Evolutionary conservation across 2,329 filamentous ascomycete genomes (phyloP), one percentile per base, ranked within the genome.

Genomic region (Trichoderma simmonsii): DNA sequence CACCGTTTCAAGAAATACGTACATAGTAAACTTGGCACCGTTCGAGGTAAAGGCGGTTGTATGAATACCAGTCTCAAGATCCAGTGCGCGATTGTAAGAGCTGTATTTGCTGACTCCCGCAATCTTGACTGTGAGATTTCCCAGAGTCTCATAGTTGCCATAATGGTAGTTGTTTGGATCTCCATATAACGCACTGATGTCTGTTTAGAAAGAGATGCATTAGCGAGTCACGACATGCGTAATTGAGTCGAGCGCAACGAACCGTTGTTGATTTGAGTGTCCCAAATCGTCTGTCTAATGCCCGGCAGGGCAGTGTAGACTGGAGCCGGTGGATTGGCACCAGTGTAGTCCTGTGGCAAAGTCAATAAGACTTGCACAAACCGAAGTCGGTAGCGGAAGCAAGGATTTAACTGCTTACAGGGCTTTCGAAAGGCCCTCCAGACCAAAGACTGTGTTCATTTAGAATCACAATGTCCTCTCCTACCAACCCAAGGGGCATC

Each of bases 371-470:
- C 3, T 51, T 24, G 12, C 18, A 15, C n/a, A 14, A 26, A 36
- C 6, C 11, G 15, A 14, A 24, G 28, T 54, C 3, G 9, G 5
- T n/a, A 12, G 4, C 8, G 14, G 9, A 32, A 36, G 18, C 32
- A 21, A 30, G 9, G 32, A 8, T 39, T 8, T 3, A 21, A n/a
- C 21, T 21, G 28, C 71, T 34, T 72, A 75, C 73, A 12, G 54
- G 34, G 32, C 59, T 70, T 48, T 74, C 57, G 43, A 75, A 75
- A 18, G 74, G 74, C 1, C 74, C 74, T 64, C 74, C 74, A 34
- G 73, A 72, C 74, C 74, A 75, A 28, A 75, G 70, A 34, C 73
- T 74, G 34, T 75, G 73, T 30, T 74, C 34, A 30, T 73, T 75
- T 3, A 75, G 48, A 1, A 71, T 21, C 6, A 72, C 60, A 15